Conservation (phyloP, 2,329 filamentous ascomycete species). For the Penicillium sp. region DNA sequence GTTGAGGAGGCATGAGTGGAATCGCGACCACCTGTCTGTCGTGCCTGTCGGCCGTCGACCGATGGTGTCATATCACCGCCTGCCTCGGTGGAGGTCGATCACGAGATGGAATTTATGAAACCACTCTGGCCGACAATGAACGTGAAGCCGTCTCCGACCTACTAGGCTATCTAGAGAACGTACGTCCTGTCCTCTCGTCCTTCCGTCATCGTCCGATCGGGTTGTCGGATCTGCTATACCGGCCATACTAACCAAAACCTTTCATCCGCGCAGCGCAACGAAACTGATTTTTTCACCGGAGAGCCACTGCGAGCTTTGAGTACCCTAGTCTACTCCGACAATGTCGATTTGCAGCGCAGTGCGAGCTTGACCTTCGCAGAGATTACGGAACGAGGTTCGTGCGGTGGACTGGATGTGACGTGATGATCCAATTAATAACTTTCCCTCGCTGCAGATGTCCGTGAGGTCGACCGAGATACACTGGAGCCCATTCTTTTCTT, state of each 20-base stretch:
- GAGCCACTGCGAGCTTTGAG: slow-evolving; percentile 91
- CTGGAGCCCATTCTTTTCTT: slow-evolving; percentile 95
- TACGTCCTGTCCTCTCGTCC: slow-evolving; percentile 52
- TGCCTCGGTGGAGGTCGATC: slow-evolving; percentile 66
- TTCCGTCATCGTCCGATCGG: slow-evolving; percentile 34
- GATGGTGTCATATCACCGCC: slow-evolving; percentile 50
- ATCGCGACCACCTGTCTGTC: slow-evolving; percentile 46
- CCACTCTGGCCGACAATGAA: slow-evolving; percentile 91
- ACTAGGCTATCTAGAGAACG: slow-evolving; percentile 94
- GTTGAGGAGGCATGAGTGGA: slow-evolving; percentile 40
- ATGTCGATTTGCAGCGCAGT: slow-evolving; percentile 95
- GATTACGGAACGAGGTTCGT: slow-evolving; percentile 91
- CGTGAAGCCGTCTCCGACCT: slow-evolving; percentile 95
- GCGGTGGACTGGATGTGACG: not conserved
- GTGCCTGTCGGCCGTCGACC: slow-evolving; percentile 47
- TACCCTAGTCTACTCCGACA: slow-evolving; percentile 97
- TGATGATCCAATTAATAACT: slow-evolving; percentile 22
- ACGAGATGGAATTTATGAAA: slow-evolving; percentile 81
- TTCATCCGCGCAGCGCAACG: slow-evolving; percentile 71
- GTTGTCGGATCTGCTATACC: not conserved
- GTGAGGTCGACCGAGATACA: slow-evolving; percentile 92
- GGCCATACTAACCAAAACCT: not conserved
- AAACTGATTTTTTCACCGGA: slow-evolving; percentile 98
- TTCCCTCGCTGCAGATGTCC: slow-evolving; percentile 70
- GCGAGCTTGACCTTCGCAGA: slow-evolving; percentile 98